Base-by-base conservation (phyloP, 23 red algal genomes). In the Porphyridium purpureum region DNA sequence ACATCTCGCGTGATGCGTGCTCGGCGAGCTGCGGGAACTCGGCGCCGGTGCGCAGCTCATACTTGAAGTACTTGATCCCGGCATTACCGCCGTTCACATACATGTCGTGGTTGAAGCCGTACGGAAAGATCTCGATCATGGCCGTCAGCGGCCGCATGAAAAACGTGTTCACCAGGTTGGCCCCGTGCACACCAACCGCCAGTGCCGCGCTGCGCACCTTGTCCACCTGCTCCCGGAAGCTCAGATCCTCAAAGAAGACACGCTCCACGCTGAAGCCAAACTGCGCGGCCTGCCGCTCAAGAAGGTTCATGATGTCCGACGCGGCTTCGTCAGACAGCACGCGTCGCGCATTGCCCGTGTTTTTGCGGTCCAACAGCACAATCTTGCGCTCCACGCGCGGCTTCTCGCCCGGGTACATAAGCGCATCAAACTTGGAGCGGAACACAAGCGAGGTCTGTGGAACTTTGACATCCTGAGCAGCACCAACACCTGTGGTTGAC, bases 101-200 rank as follows among this genome's bases (percentile, higher is more conserved):
- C 82, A 88, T 88, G 9, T 69, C 82, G 33, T 88, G 82, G 15
- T 24, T 63, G 49, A 88, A 88, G 23, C 62, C 48, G 50, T 62
- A 73, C 0, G 82, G 82, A 56, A 88, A 88, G 24, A 88, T 42
- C 60, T 88, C 82, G 36, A 88, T 62, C 3, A 88, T 38, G 29
- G 71, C 82, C 15, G 70, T 28, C 15, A 70, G 54, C 21, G 82
- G 62, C 34, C 63, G 72, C 82, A 88, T 88, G 40, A 88, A 88
- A 59, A 75, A 69, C 30, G 69, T 52, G 38, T 88, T 88, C 14
- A 79, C 74, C 67, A 88, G 49, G 47, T 88, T 77, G 23, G 82
- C 82, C 5, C 82, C 82, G 26, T 88, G 82, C 35, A 88, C 67
- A 11, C 82, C 74, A 33, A 88, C 66, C 8, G 74, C 82, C 30